These are phyloP conservation scores for Trichoderma breve DNA, from an alignment of 2,329 filamentous ascomycete genomes.

Conservation along the genomic window DNA sequence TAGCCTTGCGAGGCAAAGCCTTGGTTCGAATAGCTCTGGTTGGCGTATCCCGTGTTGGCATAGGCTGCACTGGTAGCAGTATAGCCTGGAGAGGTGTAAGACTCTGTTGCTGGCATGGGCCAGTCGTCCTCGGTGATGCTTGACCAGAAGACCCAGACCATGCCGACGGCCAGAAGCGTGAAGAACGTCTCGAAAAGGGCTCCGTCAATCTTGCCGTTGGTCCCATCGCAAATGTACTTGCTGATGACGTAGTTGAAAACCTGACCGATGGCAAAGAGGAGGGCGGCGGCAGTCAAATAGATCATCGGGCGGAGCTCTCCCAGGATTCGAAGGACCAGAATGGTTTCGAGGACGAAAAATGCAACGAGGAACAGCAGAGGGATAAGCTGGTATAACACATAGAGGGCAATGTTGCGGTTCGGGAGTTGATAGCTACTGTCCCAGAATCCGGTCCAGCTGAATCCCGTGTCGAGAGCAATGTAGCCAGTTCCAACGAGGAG, in stretches of 20 bases:
- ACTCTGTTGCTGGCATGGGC: slow-evolving; percentile 58
- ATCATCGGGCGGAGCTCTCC: slow-evolving; percentile 92
- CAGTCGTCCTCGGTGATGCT: slow-evolving; percentile 99
- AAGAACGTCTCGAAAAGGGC: slow-evolving; percentile 91
- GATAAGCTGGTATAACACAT: slow-evolving; percentile 88
- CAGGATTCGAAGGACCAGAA: slow-evolving; percentile 81
- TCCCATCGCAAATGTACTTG: slow-evolving; percentile 82
- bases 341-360: slow-evolving; percentile 79
- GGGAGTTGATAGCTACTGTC: slow-evolving; percentile 55
- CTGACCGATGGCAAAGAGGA: slow-evolving; percentile 89
- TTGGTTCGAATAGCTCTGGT: not conserved
- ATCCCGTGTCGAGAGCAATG: slow-evolving; percentile 90
- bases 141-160: slow-evolving; percentile 95
- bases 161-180: slow-evolving; percentile 77
- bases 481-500: slow-evolving; percentile 91
- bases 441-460: slow-evolving; percentile 80
- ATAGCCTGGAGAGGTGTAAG: slow-evolving; percentile 37
- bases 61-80: not conserved
- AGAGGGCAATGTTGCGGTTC: slow-evolving; percentile 79
- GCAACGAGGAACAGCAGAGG: slow-evolving; percentile 86
- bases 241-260: slow-evolving; percentile 96
- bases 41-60: slow-evolving; percentile 1
- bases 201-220: slow-evolving; percentile 83
- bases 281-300: slow-evolving; percentile 69
- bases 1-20: slow-evolving; percentile 15